A percentile compares a stretch with the other conserved stretches of the same genome.
These are phyloP conservation scores for Xylaria curta DNA, from an alignment of 495 filamentous ascomycete genomes.

Conservation along the genomic window DNA sequence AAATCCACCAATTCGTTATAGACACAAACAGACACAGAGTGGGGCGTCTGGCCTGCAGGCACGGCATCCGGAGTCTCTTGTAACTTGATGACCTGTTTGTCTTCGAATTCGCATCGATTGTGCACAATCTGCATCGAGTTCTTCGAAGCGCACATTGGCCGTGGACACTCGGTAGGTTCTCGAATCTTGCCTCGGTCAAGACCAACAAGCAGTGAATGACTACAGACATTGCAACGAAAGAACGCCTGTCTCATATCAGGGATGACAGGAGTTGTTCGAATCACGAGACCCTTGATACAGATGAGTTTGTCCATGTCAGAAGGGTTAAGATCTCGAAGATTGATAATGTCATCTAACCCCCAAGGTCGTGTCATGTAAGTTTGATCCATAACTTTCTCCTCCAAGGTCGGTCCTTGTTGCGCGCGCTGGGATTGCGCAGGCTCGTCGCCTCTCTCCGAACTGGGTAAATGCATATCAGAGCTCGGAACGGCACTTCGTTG, in stretches of 20 bases:
- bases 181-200: conserved; percentile 96
- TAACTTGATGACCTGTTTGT: conserved; percentile 98
- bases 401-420: conserved; percentile 47
- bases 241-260: conserved; percentile 96
- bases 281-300: conserved; percentile 94
- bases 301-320: conserved; percentile 96
- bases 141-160: conserved; percentile 77
- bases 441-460: conserved; percentile 70
- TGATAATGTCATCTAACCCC: conserved; percentile 84
- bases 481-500: conserved; percentile 55
- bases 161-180: conserved; percentile 89
- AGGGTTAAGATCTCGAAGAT: conserved; percentile 94
- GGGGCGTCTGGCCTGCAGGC: conserved; percentile 95
- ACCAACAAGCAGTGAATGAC: conserved; percentile 85
- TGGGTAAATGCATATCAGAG: conserved; percentile 76
- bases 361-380: conserved; percentile 87
- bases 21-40: conserved; percentile 94
- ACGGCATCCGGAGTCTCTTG: conserved; percentile 96
- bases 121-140: conserved; percentile 99
- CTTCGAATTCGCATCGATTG: conserved; percentile 92
- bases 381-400: conserved; percentile 69
- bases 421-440: conserved; percentile 43
- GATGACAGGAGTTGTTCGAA: conserved; percentile 93
- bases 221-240: conserved; percentile 93
- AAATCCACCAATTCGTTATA: conserved; percentile 98